Evolutionary conservation across 2,329 filamentous ascomycete species (phyloP), one percentile per base, ranked within the genome.

Genomic region (Westerdykella aurantiaca): DNA sequence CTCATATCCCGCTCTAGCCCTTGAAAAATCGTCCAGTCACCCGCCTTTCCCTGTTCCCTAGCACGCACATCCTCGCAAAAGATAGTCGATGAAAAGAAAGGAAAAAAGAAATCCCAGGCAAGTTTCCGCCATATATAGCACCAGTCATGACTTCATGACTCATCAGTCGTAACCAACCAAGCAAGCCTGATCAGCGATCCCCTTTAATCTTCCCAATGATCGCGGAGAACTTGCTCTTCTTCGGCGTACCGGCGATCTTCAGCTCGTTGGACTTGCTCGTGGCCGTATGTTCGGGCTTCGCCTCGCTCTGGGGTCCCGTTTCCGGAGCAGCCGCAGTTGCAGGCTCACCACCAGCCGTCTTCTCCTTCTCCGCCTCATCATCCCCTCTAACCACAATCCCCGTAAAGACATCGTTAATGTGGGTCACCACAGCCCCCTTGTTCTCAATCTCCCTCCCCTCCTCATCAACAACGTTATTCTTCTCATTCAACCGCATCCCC

Each of bases 401-500:
- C n/a, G 33, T 35, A 18, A 16, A 18, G 3, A 35, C 17, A 14
- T 35, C 33, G 7, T 35, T 35, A 10, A 35, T 16, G 13, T 43
- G 33, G 3, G 17, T 35, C 33, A 35, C 31, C 23, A 22, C 22
- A 3, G 16, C 25, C 38, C 37, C 39, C 34, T 43, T 16, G 11
- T 35, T 23, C 6, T 21, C 34, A 34, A 41, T 35, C 38, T 21
- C 35, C 18, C 41, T 33, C 13, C 29, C 39, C n/a, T 33, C 25
- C 5, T 38, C 18, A 31, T 37, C 34, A 18, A 43, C 37, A 21
- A 60, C 14, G n/a, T 55, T 38, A 16, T 50, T 50, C 0, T 52
- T 45, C 34, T 38, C 29, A 39, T 57, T 54, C 2, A 59, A 13
- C 38, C 35, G 22, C 59, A 62, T 47, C 10, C 61, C 62, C 50